Conservation (phyloP, 1,284 basidiomycete species). For the Fomitopsis schrenkii region DNA sequence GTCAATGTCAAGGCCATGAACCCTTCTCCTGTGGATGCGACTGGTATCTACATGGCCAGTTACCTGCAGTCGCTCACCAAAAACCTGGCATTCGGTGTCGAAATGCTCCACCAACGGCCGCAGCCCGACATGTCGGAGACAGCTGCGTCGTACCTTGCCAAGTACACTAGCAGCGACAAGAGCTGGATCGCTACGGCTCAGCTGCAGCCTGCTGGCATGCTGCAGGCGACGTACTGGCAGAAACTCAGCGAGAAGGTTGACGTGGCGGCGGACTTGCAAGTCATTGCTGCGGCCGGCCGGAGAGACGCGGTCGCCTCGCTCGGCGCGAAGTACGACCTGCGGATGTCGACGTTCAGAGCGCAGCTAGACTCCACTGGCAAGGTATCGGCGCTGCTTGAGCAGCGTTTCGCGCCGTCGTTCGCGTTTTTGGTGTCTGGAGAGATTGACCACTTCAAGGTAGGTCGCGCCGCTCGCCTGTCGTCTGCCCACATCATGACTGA, state of each 20-base stretch:
- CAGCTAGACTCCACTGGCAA: constrained; percentile 93
- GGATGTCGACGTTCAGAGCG: constrained; percentile 89
- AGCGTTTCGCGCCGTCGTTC: constrained; percentile 93
- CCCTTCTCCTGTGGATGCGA: constrained; percentile 83
- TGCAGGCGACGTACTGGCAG: constrained; percentile 97
- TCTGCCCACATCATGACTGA: not conserved
- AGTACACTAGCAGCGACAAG: constrained; percentile 71
- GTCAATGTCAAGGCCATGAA: constrained; percentile 91
- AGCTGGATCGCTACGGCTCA: constrained; percentile 95
- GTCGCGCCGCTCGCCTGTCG: constrained; percentile 15
- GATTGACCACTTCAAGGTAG: constrained; percentile 96
- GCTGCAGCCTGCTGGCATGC: constrained; percentile 80
- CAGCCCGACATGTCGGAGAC: constrained; percentile 73
- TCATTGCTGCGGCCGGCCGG: constrained; percentile 74
- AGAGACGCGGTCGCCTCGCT: constrained; percentile 91
- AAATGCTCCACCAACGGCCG: constrained; percentile 84
- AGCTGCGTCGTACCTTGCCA: constrained; percentile 84
- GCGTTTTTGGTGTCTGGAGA: constrained; percentile 94
- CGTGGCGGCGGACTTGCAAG: constrained; percentile 91
- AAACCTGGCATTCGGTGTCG: constrained; percentile 87
- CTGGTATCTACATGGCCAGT: constrained; percentile 93
- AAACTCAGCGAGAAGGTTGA: constrained; percentile 96
- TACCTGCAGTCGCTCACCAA: constrained; percentile 96
- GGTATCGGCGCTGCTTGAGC: constrained; percentile 92
- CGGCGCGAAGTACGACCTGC: constrained; percentile 95